Conservation (phyloP, 495 filamentous ascomycete genomes). For the Xylaria castorea region DNA sequence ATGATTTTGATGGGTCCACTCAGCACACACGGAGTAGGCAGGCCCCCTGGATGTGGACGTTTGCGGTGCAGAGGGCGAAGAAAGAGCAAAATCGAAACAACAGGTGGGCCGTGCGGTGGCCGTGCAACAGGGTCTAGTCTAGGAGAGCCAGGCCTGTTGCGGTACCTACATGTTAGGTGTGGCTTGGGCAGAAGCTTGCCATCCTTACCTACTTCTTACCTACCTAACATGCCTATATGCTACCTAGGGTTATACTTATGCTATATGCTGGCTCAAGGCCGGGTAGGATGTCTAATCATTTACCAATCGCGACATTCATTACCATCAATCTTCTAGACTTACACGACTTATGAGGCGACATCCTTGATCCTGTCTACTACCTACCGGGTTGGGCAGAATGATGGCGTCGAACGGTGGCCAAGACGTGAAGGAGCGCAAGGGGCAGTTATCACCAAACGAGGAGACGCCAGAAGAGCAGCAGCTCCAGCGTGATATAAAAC, state of each 20-base stretch:
- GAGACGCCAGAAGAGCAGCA: conserved; percentile 41
- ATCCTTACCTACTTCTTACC: too few relatives aligned
- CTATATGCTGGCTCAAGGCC: neutral
- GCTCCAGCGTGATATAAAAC: conserved; percentile 43
- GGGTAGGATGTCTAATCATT: neutral
- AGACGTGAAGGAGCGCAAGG: conserved; percentile 19
- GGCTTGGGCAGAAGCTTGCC: neutral
- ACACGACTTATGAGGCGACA: neutral
- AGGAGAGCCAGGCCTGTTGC: too few relatives aligned
- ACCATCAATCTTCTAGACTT: neutral
- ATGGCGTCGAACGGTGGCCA: conserved; percentile 22
- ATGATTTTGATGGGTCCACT: conserved; percentile 26
- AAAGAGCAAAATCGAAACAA: neutral
- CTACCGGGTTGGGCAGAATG: neutral
- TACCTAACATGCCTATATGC: too few relatives aligned
- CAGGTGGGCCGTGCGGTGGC: conserved; percentile 17
- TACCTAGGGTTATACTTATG: too few relatives aligned
- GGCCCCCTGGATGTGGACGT: neutral
- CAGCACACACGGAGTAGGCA: conserved; percentile 25
- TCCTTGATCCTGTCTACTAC: neutral
- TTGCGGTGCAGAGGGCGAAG: neutral
- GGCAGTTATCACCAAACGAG: neutral
- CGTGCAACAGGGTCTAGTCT: too few relatives aligned
- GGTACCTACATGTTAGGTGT: neutral
- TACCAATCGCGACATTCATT: neutral